Conservation (phyloP, 805 yeast species). For the Candida gorgasii region DNA sequence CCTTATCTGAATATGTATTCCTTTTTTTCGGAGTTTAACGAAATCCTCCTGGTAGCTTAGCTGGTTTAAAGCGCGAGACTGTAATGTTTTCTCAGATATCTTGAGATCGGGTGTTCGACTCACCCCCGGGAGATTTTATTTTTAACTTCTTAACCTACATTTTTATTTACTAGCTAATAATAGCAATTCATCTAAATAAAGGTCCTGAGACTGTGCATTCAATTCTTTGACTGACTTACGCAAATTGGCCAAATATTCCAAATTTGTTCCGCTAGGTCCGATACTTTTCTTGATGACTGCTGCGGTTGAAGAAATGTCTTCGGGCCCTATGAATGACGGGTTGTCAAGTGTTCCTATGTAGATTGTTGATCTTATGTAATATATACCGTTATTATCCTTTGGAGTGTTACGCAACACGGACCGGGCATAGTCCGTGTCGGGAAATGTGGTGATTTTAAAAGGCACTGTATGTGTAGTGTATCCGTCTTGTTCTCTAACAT, state of each 20-base stretch:
- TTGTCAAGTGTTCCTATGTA: slow-evolving; percentile 85
- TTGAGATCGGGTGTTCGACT: slow-evolving; percentile 49
- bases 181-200: slow-evolving; percentile 36
- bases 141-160: slow-evolving; percentile 4
- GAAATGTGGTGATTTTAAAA: slow-evolving; percentile 50
- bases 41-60: slow-evolving; percentile 43
- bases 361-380: slow-evolving; percentile 55
- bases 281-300: slow-evolving; percentile 49
- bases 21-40: background rate
- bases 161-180: slow-evolving; percentile 13
- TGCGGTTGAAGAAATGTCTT: slow-evolving; percentile 60
- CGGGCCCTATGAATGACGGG: slow-evolving; percentile 85
- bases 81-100: slow-evolving; percentile 38
- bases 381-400: slow-evolving; percentile 23
- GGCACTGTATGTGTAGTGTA: slow-evolving; percentile 69
- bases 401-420: slow-evolving; percentile 12
- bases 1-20: no score
- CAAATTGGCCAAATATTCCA: slow-evolving; percentile 64
- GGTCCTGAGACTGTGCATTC: slow-evolving; percentile 26
- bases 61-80: slow-evolving; percentile 48
- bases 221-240: slow-evolving; percentile 43
- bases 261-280: slow-evolving; percentile 85
- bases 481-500: slow-evolving; percentile 87
- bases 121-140: slow-evolving; percentile 42
- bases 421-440: slow-evolving; percentile 11